Base-by-base conservation (phyloP, 2,329 filamentous ascomycete species). In the Clathrospora elynae region DNA sequence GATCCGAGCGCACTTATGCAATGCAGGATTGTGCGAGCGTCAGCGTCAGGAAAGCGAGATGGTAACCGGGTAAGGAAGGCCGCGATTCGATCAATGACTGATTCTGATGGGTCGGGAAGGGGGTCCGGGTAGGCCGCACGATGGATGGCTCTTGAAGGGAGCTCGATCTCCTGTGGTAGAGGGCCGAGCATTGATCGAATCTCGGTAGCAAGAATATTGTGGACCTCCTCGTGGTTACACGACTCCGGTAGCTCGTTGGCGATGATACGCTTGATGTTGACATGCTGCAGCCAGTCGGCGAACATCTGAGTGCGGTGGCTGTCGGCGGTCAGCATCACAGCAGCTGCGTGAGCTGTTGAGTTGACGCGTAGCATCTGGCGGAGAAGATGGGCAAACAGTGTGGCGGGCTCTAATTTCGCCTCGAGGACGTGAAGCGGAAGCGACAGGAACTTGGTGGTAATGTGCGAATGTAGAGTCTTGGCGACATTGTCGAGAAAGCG, bases 221-320 rank as follows among this genome's bases (percentile, higher is more conserved):
- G 73, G 9, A 89, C 74, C 45, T 78, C 73, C 44, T 79, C 74
- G 39, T 78, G 76, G 11, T 76, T 77, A 47, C 78, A 78, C 20
- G 74, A 74, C 4, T 57, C 52, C 2, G 80, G 79, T 14, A 82
- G 65, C 52, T 80, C 78, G 46, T 78, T 77, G 46, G 81, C 79
- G 57, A 82, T 75, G 47, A 82, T 75, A 22, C 74, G 73, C 55
- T 80, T 79, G 3, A 79, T 72, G 49, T 81, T 80, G 28, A 83
- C 78, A 64, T 76, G 76, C 8, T 71, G 83, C 26, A 90, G 84
- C 85, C 91, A 96, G 64, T 99, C 93, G 35, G 86, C 77, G 76
- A 93, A 96, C 93, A 99, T 97, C 62, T 93, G 87, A 54, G 93
- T 90, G 40, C 93, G 84, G 66, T 95, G 95, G 31, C 89, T 87